Percentiles rank a stretch among this genome's conserved stretches.
Evolutionary conservation across 768 basidiomycete genomes (phyloP).

Genomic region (Xerocomellus intermedius): DNA sequence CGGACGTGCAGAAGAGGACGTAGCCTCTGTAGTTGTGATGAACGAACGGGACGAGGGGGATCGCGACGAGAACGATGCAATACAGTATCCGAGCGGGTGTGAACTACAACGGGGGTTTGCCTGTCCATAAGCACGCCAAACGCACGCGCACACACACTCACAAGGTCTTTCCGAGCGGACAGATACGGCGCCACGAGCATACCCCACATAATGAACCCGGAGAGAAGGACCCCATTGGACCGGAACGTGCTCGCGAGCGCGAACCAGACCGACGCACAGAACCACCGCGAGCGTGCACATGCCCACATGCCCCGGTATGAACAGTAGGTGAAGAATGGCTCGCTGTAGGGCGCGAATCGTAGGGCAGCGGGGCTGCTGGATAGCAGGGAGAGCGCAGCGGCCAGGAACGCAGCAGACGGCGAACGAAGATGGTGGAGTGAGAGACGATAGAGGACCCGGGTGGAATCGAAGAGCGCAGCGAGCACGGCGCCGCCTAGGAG

Average conservation of each 20-base stretch:
- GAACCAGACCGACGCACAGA: slow-evolving; percentile 59
- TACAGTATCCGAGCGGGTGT: slow-evolving; percentile 32
- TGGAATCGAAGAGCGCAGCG: slow-evolving; percentile 40
- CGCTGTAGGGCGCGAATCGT: slow-evolving; percentile 71
- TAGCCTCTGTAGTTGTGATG: slow-evolving; percentile 71
- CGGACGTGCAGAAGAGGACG: slow-evolving; percentile 54
- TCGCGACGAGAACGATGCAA: slow-evolving; percentile 40
- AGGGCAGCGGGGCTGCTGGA: slow-evolving; percentile 78
- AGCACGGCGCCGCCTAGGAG: slow-evolving; percentile 40
- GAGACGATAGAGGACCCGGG: slow-evolving; percentile 53
- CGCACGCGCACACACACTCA: slow-evolving; percentile 13
- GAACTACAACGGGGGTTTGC: slow-evolving; percentile 29
- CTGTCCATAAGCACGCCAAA: neutral
- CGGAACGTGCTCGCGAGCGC: slow-evolving; percentile 63
- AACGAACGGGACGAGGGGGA: slow-evolving; percentile 65
- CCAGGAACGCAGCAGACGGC: slow-evolving; percentile 56
- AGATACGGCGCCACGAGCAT: slow-evolving; percentile 57
- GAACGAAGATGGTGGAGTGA: slow-evolving; percentile 57
- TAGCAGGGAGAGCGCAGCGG: slow-evolving; percentile 68
- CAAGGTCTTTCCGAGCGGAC: slow-evolving; percentile 29
- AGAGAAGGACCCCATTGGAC: slow-evolving; percentile 74
- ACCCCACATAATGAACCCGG: slow-evolving; percentile 80
- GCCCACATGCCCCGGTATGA: slow-evolving; percentile 56
- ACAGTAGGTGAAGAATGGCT: slow-evolving; percentile 82
- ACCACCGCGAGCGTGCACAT: slow-evolving; percentile 43